Evolutionary conservation across 805 yeast genomes (phyloP), one percentile per base, ranked within the genome.

Genomic region (Hanseniaspora mollemarum): DNA sequence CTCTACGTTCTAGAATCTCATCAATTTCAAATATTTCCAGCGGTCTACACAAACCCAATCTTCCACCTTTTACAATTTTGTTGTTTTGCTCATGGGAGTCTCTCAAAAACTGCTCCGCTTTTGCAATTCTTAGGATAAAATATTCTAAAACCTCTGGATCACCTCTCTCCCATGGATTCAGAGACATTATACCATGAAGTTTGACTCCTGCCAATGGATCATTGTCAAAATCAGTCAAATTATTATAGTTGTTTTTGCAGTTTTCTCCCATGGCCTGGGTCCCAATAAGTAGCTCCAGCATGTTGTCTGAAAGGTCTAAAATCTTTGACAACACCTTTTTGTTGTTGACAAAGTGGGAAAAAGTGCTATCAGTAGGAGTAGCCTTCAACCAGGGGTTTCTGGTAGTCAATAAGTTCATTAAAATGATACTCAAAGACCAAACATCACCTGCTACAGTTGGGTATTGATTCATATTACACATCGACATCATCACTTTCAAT

Each of bases 321-420:
- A 87, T 86, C 50, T 75, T 73, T 59, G 71, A 65, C 51, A 87
- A 67, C 4, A 86, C 73, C 10, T 64, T 59, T 12, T 77, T 72
- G 55, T 78, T 76, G 44, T 73, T 68, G 32, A 77, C 69, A 63
- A 74, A 88, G 24, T 78, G 80, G 53, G 69, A 69, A 65, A 83
- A 87, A 0, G 94, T 75, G 36, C 73, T 67, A 59, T 81, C 87
- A 40, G 74, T 73, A 10, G 60, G 61, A 36, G 77, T 74, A 10
- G 95, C 94, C 57, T 81, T 78, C 46, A 85, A 76, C 96, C 96
- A 87, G 26, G 96, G 95, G 59, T 87, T 88, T 62, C 94, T 74
- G 38, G 84, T 80, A 57, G 94, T 84, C 10, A 85, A 74, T 49
- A 88, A 69, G 62, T 87, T 87, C 55, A 87, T 79, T 51, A 87